Evolutionary conservation across 1,139 yeast genomes (phyloP).

Genomic region (Debaryomycetaceae sp.): DNA sequence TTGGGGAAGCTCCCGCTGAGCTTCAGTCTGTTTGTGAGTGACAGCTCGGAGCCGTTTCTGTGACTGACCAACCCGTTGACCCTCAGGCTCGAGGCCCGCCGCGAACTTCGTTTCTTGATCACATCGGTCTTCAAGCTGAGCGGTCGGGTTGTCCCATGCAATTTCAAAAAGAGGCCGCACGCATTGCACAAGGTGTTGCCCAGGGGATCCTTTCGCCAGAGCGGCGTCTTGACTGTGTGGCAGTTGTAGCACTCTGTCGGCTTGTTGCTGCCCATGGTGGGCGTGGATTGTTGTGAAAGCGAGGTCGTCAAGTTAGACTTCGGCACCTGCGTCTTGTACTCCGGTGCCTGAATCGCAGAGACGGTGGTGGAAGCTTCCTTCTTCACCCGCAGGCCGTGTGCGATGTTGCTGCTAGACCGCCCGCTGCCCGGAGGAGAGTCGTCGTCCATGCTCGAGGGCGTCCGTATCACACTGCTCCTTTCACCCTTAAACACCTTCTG

Average conservation of each 20-base stretch:
- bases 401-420: neutral
- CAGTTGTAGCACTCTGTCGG: slow-evolving; percentile 42
- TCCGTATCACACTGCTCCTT: slow-evolving; percentile 4
- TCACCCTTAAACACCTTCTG: slow-evolving; percentile 3
- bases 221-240: slow-evolving; percentile 53
- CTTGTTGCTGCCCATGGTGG: slow-evolving; percentile 2
- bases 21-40: slow-evolving; percentile 2
- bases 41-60: slow-evolving; percentile 2
- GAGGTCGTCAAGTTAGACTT: slow-evolving; percentile 36
- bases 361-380: slow-evolving; percentile 9
- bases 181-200: slow-evolving; percentile 61
- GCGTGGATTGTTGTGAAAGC: slow-evolving; percentile 14
- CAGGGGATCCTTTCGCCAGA: slow-evolving; percentile 55
- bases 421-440: slow-evolving; percentile 17
- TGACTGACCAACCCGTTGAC: neutral
- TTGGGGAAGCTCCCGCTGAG: slow-evolving; percentile 1
- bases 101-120: slow-evolving; percentile 51
- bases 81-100: slow-evolving; percentile 18
- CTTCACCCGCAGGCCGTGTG: slow-evolving; percentile 3
- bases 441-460: slow-evolving; percentile 29
- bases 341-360: slow-evolving; percentile 7
- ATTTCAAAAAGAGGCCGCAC: slow-evolving; percentile 54
- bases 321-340: slow-evolving; percentile 8
- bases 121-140: slow-evolving; percentile 55
- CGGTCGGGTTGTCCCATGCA: slow-evolving; percentile 59